Conservation (phyloP, 768 basidiomycete genomes). For the Hygrophorus russula region DNA sequence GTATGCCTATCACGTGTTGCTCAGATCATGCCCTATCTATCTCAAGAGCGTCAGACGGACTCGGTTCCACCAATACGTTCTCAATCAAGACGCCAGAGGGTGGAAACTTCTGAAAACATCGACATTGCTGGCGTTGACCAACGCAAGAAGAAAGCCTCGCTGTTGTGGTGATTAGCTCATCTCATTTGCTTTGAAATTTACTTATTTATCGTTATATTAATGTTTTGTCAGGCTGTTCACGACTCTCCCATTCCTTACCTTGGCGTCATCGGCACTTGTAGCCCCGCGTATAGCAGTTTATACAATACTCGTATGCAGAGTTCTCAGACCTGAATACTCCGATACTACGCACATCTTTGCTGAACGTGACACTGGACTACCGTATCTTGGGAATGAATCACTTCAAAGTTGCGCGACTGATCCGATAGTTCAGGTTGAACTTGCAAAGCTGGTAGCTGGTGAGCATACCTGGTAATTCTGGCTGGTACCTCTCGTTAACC, state of each 20-base stretch:
- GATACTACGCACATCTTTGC: not conserved
- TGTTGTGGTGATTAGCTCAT: not conserved
- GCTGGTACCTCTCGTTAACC: not conserved
- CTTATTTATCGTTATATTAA: not conserved
- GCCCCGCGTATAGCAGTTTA: slow-evolving; percentile 3
- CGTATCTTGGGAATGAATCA: not conserved
- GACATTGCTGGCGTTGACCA: not conserved
- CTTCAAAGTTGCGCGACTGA: slow-evolving; percentile 1
- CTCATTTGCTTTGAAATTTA: too few relatives aligned
- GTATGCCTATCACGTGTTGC: too few relatives aligned
- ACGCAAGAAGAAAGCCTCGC: slow-evolving; percentile 1
- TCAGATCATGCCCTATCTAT: too few relatives aligned
- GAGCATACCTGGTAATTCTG: not conserved
- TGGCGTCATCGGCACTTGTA: not conserved
- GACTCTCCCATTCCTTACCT: slow-evolving; percentile 2
- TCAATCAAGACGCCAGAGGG: too few relatives aligned
- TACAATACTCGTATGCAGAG: slow-evolving; percentile 2
- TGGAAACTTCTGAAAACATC: too few relatives aligned
- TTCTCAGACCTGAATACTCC: slow-evolving; percentile 2
- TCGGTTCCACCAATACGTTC: too few relatives aligned
- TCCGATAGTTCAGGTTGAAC: slow-evolving; percentile 1
- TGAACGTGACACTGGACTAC: too few relatives aligned
- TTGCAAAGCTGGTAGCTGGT: slow-evolving; percentile 3
- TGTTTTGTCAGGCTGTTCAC: not conserved
- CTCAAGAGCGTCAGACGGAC: too few relatives aligned